Conservation (phyloP, 2,329 filamentous ascomycete species). For the Penicillium polonicum region DNA sequence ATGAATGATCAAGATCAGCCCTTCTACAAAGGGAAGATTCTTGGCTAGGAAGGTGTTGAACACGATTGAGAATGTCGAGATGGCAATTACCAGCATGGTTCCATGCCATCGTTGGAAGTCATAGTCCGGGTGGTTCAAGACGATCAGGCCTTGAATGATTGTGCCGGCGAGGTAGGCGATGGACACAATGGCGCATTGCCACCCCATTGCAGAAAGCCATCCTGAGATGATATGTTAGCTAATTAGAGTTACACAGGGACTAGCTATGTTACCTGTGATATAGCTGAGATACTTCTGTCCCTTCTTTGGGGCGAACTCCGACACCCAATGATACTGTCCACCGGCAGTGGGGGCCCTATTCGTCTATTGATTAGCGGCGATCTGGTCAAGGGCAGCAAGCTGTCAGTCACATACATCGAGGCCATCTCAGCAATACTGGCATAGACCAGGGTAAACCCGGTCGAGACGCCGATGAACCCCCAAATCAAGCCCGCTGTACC, state of each 20-base stretch:
- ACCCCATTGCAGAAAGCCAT: slow-evolving; percentile 46
- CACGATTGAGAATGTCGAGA: slow-evolving; percentile 40
- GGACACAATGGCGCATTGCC: slow-evolving; percentile 47
- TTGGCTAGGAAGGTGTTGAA: slow-evolving; percentile 46
- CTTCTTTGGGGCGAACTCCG: slow-evolving; percentile 43
- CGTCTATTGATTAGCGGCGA: background rate
- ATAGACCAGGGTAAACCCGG: slow-evolving; percentile 37
- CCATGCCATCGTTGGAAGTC: slow-evolving; percentile 45
- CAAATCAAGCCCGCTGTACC: slow-evolving; percentile 42
- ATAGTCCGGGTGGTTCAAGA: slow-evolving; percentile 46
- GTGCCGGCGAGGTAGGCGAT: slow-evolving; percentile 47
- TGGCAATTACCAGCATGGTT: slow-evolving; percentile 45
- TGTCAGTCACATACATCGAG: slow-evolving; percentile 38
- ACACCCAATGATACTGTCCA: slow-evolving; percentile 36
- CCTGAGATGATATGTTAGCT: slow-evolving; percentile 23
- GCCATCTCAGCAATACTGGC: slow-evolving; percentile 45
- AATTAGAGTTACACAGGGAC: background rate
- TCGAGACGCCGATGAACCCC: slow-evolving; percentile 35
- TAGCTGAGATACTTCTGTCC: slow-evolving; percentile 48
- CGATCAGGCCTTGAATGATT: slow-evolving; percentile 48
- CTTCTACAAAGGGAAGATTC: slow-evolving; percentile 42
- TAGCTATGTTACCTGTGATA: slow-evolving; percentile 36
- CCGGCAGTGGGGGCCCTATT: slow-evolving; percentile 43
- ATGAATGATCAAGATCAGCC: slow-evolving; percentile 44
- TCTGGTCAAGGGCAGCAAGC: background rate